A percentile compares a stretch with the other conserved stretches of the same genome.
Conservation (phyloP, 2,329 filamentous ascomycete species). For the Fusarium beomiforme region DNA sequence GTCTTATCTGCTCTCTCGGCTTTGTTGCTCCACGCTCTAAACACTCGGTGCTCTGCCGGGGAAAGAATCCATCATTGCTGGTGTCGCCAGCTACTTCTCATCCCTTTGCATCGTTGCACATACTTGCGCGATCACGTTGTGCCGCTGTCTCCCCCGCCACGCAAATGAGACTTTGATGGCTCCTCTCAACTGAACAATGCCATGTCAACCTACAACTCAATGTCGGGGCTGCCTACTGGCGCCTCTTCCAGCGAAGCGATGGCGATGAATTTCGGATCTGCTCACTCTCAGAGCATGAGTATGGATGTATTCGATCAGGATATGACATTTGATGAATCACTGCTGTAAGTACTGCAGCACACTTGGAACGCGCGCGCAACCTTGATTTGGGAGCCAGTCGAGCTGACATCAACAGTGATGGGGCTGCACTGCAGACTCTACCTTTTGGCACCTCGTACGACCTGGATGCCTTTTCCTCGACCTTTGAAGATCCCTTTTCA, state of each 20-base stretch:
- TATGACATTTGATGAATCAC: slow-evolving; percentile 64
- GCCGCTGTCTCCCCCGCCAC: slow-evolving; percentile 32
- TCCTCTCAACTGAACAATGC: slow-evolving; percentile 54
- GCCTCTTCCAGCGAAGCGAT: slow-evolving; percentile 58
- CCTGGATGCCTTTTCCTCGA: slow-evolving; percentile 67
- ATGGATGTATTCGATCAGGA: slow-evolving; percentile 65
- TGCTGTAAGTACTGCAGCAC: slow-evolving; percentile 56
- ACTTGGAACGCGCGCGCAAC: slow-evolving; percentile 26
- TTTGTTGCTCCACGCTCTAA: slow-evolving; percentile 27
- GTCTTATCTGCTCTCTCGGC: background rate
- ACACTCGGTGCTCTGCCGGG: slow-evolving; percentile 18
- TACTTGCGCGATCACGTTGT: slow-evolving; percentile 26
- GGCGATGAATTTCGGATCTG: slow-evolving; percentile 54
- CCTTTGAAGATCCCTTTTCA: slow-evolving; percentile 73
- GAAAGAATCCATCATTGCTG: slow-evolving; percentile 1
- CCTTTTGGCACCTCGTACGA: slow-evolving; percentile 70
- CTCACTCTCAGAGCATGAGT: slow-evolving; percentile 49
- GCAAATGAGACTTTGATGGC: slow-evolving; percentile 45
- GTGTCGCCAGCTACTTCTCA: slow-evolving; percentile 2
- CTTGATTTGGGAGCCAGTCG: background rate
- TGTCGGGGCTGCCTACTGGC: slow-evolving; percentile 60
- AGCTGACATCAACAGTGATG: slow-evolving; percentile 46
- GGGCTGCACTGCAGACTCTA: slow-evolving; percentile 48
- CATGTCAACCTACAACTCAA: slow-evolving; percentile 68
- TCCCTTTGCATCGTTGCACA: slow-evolving; percentile 21